These are phyloP conservation scores for Diaporthe batatas DNA, from an alignment of 2,329 filamentous ascomycete species.

Conservation along the genomic window DNA sequence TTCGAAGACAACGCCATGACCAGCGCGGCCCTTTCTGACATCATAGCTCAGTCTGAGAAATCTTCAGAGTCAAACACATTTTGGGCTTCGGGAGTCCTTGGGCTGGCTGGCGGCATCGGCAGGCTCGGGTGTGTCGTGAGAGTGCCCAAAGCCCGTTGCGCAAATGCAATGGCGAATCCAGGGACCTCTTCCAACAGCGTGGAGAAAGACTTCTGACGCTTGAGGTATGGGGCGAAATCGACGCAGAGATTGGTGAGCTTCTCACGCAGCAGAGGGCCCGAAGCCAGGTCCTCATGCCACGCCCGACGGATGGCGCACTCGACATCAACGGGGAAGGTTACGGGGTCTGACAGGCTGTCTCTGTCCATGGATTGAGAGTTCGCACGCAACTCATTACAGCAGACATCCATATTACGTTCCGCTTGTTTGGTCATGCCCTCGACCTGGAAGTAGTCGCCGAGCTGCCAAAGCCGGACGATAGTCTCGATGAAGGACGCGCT, in stretches of 20 bases:
- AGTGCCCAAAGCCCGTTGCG: neutral
- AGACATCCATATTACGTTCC: neutral
- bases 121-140: neutral
- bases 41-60: too few species aligned
- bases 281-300: neutral
- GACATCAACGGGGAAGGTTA: slow-evolving; percentile 1
- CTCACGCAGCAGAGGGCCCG: neutral
- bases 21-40: too few species aligned
- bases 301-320: slow-evolving; percentile 4
- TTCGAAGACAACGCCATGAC: too few species aligned
- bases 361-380: neutral
- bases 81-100: too few species aligned
- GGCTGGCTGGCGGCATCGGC: neutral
- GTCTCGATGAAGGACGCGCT: slow-evolving; percentile 26
- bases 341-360: neutral
- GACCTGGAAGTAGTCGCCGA: slow-evolving; percentile 28
- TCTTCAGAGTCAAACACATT: too few species aligned
- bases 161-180: neutral
- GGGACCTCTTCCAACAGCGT: slow-evolving; percentile 11
- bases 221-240: neutral
- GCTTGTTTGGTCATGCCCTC: neutral
- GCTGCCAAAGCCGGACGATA: slow-evolving; percentile 19
- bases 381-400: neutral
- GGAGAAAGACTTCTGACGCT: neutral
- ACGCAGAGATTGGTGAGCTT: neutral